Percentiles rank a stretch among this genome's conserved stretches.
Evolutionary conservation across 805 yeast genomes (phyloP).

Genomic region (Metschnikowia colocasiae): DNA sequence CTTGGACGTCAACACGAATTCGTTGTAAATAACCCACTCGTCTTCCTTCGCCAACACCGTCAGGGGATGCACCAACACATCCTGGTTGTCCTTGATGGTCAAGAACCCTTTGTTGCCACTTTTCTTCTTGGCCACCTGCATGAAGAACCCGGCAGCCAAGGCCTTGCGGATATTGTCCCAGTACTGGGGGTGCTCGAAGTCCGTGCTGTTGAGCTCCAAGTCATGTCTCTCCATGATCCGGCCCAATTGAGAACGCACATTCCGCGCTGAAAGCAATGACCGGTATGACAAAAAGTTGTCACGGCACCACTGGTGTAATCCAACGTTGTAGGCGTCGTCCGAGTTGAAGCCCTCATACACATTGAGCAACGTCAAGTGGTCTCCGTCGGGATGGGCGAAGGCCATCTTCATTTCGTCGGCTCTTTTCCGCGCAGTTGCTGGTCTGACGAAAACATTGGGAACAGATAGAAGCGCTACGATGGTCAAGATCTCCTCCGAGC

Average conservation of each 20-base stretch:
- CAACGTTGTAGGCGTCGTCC: constrained; percentile 65
- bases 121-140: constrained; percentile 95
- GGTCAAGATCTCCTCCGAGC: constrained; percentile 85
- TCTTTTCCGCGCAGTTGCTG: constrained; percentile 77
- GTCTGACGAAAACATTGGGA: constrained; percentile 92
- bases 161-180: constrained; percentile 82
- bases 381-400: constrained; percentile 94
- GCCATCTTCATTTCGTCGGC: constrained; percentile 87
- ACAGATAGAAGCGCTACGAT: constrained; percentile 89
- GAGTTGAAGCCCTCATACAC: constrained; percentile 80
- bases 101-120: constrained; percentile 74
- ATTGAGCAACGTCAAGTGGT: constrained; percentile 85
- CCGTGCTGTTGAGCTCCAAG: constrained; percentile 67
- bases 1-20: constrained; percentile 88
- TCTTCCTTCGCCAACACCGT: constrained; percentile 84
- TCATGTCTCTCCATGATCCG: constrained; percentile 81
- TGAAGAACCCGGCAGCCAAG: constrained; percentile 87
- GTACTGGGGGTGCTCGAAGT: constrained; percentile 54
- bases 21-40: constrained; percentile 94
- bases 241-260: constrained; percentile 77
- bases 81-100: constrained; percentile 95
- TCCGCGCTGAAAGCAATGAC: constrained; percentile 81
- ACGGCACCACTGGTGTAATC: constrained; percentile 83
- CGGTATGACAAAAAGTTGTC: constrained; percentile 82
- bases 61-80: constrained; percentile 89